These are phyloP conservation scores for Botrytis porri DNA, from an alignment of 2,329 filamentous ascomycete genomes.

Conservation along the genomic window DNA sequence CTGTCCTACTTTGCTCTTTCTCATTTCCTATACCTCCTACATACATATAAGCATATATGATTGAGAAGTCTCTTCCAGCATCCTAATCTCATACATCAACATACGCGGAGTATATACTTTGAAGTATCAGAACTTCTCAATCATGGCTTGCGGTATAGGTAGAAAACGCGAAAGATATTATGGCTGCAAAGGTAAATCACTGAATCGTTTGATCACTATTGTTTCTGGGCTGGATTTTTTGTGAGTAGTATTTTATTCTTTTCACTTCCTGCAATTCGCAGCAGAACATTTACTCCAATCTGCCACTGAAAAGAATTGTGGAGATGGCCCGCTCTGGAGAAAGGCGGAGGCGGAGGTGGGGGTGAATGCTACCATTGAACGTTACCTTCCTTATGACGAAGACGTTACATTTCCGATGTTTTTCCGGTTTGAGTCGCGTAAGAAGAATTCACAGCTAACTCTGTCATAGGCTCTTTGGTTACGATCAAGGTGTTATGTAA, in stretches of 20 bases:
- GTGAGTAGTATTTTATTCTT: constrained; percentile 43
- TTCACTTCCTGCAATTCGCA: too few species aligned
- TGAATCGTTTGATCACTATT: constrained; percentile 68
- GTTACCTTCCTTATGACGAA: not conserved
- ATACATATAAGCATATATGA: not conserved
- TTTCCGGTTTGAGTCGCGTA: not conserved
- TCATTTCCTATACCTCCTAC: not conserved
- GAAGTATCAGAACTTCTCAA: not conserved
- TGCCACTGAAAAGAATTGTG: not conserved
- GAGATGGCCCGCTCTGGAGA: not conserved
- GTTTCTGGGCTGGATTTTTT: constrained; percentile 72
- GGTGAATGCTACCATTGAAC: not conserved
- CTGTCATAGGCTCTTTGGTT: constrained; percentile 42
- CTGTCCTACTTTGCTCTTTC: not conserved
- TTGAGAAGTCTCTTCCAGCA: not conserved
- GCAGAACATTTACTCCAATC: not conserved
- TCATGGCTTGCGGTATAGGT: constrained; percentile 22
- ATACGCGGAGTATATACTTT: not conserved
- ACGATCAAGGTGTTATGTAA: constrained; percentile 41
- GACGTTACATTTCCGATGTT: constrained; percentile 6
- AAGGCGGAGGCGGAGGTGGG: not conserved
- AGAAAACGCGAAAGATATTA: constrained; percentile 47
- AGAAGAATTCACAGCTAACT: not conserved
- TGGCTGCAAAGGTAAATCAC: constrained; percentile 61
- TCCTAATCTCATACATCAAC: not conserved